Evolutionary conservation across 2,329 filamentous ascomycete species (phyloP).

Genomic region (Phaeoacremonium minimum): DNA sequence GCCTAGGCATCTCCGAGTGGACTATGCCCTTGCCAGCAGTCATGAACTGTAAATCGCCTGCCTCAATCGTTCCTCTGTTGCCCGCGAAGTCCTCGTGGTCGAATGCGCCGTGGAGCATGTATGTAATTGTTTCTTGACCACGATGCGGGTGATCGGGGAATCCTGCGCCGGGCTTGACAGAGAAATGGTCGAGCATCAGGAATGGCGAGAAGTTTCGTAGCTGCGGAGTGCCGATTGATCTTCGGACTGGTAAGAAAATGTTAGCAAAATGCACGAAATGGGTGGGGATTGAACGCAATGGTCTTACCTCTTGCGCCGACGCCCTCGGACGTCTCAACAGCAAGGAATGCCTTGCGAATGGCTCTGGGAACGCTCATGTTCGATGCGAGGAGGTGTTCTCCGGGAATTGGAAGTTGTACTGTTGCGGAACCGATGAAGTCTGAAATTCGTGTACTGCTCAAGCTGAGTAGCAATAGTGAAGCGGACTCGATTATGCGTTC

Average conservation of each 20-base stretch:
- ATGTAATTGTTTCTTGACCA: conserved; percentile 85
- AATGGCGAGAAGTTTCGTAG: conserved; percentile 88
- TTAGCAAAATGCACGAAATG: no score
- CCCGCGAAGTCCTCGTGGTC: conserved; percentile 93
- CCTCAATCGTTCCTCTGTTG: conserved; percentile 74
- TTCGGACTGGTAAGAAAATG: no score
- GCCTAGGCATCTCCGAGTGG: conserved; percentile 90
- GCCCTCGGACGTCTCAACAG: conserved; percentile 82
- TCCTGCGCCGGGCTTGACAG: conserved; percentile 71
- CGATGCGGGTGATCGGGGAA: conserved; percentile 86
- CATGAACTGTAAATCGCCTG: conserved; percentile 97
- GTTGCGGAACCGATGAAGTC: conserved; percentile 5
- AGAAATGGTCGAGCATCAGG: conserved; percentile 94
- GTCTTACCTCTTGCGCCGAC: conserved; percentile 78
- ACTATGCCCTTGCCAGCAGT: conserved; percentile 88
- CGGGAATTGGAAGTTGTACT: conserved; percentile 8
- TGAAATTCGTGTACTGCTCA: conserved; percentile 9
- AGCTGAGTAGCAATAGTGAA: conserved; percentile 14
- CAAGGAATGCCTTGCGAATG: conserved; percentile 80
- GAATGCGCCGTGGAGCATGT: conserved; percentile 78
- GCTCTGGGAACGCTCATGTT: conserved; percentile 67
- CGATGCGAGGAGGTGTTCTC: conserved; percentile 24
- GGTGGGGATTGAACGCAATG: no score
- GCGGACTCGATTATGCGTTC: conserved; percentile 20
- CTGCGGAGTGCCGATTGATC: conserved; percentile 79